Base-by-base conservation (phyloP, 108 stramenopile species). In the Aureococcus anophagefferens region DNA sequence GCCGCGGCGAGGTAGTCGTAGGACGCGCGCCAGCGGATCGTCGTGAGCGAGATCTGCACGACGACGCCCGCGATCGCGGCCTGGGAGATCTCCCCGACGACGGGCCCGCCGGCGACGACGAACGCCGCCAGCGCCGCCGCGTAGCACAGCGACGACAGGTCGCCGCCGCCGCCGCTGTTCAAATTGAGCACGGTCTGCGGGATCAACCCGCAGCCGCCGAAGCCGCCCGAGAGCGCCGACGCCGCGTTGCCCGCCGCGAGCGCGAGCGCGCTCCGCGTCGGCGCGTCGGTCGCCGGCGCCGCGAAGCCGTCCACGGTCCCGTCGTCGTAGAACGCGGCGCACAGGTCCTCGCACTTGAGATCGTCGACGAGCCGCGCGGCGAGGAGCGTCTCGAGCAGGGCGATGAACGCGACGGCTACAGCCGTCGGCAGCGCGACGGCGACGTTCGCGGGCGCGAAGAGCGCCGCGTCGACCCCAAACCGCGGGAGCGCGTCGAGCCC, bases 151-250 rank as follows among this genome's bases (percentile, higher is more conserved):
- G 71, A 75, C 0, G 81, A 76, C 30, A 76, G 70, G 28, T 35
- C 31, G 4, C 81, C 81, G 35, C 64, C 71, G 29, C 81, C 81
- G n/a, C 81, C 81, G 30, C 71, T 76, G 35, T 76, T 74, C 0
- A 75, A 17, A 79, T 82, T 82, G 21, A 82, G 59, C n/a, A 82
- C 77, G 31, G 81, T 82, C 46, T 82, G 77, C 13, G 81, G 81
- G 33, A 82, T 79, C 14, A 82, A 36, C 15, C 81, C 81, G 44
- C 81, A 82, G 13, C 81, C 81, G 31, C 81, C 81, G 37, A 82
- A 82, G 18, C 81, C 81, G 18, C 81, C 81, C 30, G 77, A 34
- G 25, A 79, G 62, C 31, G 78, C 46, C 64, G 78, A 79, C 0
- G 70, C 13, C 31, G 71, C 46, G 62, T 82, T 82, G 0, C 81